Evolutionary conservation across 768 basidiomycete genomes (phyloP).

Genomic region (Pisolithus microcarpus): DNA sequence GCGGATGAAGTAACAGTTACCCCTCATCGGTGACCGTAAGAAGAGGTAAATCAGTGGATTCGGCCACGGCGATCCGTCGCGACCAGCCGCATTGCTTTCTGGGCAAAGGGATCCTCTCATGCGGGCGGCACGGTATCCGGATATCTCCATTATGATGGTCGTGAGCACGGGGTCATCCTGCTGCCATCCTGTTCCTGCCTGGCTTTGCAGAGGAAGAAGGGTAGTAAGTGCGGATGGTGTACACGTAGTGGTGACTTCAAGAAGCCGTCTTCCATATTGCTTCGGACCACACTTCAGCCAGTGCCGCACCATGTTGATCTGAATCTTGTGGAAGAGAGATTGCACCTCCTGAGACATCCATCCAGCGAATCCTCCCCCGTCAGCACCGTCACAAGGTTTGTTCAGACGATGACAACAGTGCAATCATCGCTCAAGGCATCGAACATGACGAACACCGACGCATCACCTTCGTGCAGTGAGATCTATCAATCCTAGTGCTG

Average conservation of each 20-base stretch:
- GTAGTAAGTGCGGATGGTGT: not conserved
- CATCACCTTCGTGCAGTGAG: not conserved
- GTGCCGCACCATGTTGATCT: no score
- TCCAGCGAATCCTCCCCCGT: not conserved
- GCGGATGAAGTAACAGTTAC: slow-evolving; percentile 39
- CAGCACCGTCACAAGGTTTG: no score
- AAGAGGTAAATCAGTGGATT: slow-evolving; percentile 26
- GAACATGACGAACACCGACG: not conserved
- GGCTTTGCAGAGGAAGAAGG: not conserved
- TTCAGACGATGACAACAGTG: not conserved
- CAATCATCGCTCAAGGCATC: not conserved
- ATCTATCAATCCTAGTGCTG: not conserved
- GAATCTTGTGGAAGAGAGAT: no score
- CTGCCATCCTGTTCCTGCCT: not conserved
- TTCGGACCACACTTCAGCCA: not conserved
- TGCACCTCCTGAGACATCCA: not conserved
- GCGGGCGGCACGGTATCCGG: slow-evolving; percentile 6
- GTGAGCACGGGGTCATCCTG: not conserved
- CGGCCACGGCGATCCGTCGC: slow-evolving; percentile 26
- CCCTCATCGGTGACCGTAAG: slow-evolving; percentile 40
- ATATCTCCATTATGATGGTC: slow-evolving; percentile 12
- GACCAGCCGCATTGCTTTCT: slow-evolving; percentile 26
- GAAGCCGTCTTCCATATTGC: not conserved
- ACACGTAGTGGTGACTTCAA: not conserved
- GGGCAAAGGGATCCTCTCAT: slow-evolving; percentile 26